A percentile compares a stretch with the other conserved stretches of the same genome.
Conservation (phyloP, 2,329 filamentous ascomycete species). For the Leptographium wingfieldii region DNA sequence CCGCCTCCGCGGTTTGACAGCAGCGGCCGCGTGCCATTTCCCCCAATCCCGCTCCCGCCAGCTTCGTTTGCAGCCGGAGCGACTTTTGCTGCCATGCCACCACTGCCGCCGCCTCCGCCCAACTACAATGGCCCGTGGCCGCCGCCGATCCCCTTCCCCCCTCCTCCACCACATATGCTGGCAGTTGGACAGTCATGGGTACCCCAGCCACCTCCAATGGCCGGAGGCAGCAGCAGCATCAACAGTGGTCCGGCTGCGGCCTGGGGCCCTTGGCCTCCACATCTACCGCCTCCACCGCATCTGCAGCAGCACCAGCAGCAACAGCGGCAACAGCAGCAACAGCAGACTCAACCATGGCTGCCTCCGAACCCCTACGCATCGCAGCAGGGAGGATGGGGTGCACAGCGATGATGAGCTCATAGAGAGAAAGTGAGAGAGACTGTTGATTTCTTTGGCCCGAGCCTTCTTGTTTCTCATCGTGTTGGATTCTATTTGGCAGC, state of each 20-base stretch:
- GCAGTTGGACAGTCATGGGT: neutral
- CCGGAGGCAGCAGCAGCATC: neutral
- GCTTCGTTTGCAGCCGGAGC: neutral
- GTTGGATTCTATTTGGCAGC: too few species aligned
- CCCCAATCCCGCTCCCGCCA: neutral
- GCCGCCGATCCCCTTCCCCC: conserved; percentile 3
- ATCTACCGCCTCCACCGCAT: neutral
- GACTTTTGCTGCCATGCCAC: neutral
- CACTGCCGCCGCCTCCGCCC: conserved; percentile 3
- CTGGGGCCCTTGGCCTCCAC: neutral
- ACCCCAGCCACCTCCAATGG: neutral
- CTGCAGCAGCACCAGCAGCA: neutral
- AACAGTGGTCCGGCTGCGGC: neutral
- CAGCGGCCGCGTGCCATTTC: neutral
- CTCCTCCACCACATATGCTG: neutral
- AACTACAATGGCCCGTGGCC: conserved; percentile 10
- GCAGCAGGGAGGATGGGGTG: neutral
- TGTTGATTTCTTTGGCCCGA: too few species aligned
- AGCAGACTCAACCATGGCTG: neutral
- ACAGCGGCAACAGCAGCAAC: neutral
- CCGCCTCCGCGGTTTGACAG: neutral
- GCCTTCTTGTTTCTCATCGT: too few species aligned
- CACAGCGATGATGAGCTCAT: neutral
- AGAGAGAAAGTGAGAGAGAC: too few species aligned
- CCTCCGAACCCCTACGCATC: neutral